phyloP scores from a whole-genome alignment of 441 rosid species.

The Jatropha podagrica region DNA sequence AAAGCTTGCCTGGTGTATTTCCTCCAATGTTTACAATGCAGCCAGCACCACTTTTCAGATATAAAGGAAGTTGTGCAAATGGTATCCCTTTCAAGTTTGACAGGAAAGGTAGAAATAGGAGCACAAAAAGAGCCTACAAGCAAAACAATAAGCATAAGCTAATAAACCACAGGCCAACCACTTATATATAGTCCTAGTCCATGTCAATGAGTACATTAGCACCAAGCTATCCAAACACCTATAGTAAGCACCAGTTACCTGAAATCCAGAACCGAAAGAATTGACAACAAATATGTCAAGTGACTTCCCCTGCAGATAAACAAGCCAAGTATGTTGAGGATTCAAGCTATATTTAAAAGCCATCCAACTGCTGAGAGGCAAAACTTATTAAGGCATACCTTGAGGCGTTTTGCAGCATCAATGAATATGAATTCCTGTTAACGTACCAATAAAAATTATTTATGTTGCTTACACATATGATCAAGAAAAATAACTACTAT shows the following conservation, averaged over 20 bases:
- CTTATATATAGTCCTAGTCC: not conserved
- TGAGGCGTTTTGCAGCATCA: constrained; percentile 64
- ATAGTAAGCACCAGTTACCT: constrained; percentile 42
- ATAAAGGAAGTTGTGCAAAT: constrained; percentile 55
- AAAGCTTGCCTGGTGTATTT: constrained; percentile 50
- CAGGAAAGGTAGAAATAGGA: constrained; percentile 66
- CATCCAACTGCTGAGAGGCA: not conserved
- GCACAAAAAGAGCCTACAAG: constrained; percentile 80
- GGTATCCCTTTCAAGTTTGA: constrained; percentile 85
- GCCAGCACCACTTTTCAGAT: constrained; percentile 74
- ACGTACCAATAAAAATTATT: constrained; percentile 26
- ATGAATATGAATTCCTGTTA: constrained; percentile 75
- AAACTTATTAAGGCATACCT: constrained; percentile 38
- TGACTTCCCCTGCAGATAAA: constrained; percentile 65
- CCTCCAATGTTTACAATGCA: constrained; percentile 70
- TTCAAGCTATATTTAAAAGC: constrained; percentile 16
- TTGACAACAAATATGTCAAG: constrained; percentile 92
- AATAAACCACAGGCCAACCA: not conserved
- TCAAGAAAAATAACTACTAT: constrained; percentile 16
- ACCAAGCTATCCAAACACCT: constrained; percentile 6
- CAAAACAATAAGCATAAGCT: constrained; percentile 3
- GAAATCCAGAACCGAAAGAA: constrained; percentile 94
- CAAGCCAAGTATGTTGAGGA: constrained; percentile 13
- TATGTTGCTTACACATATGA: constrained; percentile 7
- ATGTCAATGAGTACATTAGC: not conserved